These are phyloP conservation scores for Halenospora varia DNA, from an alignment of 495 filamentous ascomycete species.

Conservation along the genomic window DNA sequence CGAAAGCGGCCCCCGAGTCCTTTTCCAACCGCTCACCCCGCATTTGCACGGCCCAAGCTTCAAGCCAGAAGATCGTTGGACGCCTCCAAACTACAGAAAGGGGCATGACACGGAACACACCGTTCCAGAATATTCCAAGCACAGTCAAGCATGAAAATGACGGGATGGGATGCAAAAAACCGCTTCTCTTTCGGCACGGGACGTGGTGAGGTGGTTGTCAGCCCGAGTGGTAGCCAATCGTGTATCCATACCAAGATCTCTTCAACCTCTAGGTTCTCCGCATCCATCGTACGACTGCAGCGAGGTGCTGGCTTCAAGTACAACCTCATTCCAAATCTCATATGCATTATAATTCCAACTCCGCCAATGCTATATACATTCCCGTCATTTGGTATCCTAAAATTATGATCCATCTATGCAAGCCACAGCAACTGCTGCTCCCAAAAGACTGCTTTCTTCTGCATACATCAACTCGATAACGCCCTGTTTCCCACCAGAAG, in stretches of 20 bases:
- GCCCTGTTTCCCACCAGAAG: slow-evolving; percentile 24
- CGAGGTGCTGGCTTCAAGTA: background rate
- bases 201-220: background rate
- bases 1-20: background rate
- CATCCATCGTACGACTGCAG: background rate
- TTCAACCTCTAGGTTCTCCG: background rate
- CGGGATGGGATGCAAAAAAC: background rate
- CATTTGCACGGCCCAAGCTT: background rate
- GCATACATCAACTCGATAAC: slow-evolving; percentile 50
- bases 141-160: no score
- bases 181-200: background rate
- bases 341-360: background rate
- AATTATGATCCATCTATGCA: slow-evolving; percentile 29
- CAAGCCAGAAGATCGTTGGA: background rate
- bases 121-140: background rate
- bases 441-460: slow-evolving; percentile 57
- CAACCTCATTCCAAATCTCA: background rate
- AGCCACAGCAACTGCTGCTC: slow-evolving; percentile 55
- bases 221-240: no score
- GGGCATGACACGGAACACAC: background rate
- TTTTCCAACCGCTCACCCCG: background rate
- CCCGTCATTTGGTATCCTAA: background rate
- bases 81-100: background rate
- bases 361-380: background rate
- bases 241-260: background rate